phyloP scores from a whole-genome alignment of 2,329 filamentous ascomycete species.

The Aspergillus aculeatus region DNA sequence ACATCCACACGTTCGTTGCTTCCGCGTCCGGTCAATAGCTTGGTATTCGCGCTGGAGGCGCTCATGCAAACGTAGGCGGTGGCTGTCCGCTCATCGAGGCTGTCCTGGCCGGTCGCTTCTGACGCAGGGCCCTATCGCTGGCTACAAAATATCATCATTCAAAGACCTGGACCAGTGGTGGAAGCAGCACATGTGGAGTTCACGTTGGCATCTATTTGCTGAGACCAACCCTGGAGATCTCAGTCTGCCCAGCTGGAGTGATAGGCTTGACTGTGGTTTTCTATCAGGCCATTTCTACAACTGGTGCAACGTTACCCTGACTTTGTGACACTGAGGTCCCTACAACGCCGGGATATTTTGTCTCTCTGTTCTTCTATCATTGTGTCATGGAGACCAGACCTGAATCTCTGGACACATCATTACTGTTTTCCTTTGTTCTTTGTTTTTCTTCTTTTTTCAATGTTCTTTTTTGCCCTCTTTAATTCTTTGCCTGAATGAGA shows the following conservation, averaged over 20 bases:
- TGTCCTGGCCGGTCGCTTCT: constrained; percentile 6
- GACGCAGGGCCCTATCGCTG: not conserved
- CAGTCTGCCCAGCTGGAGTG: constrained; percentile 20
- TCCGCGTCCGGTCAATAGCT: constrained; percentile 12
- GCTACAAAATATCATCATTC: constrained; percentile 6
- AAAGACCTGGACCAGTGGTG: constrained; percentile 5
- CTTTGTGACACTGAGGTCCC: constrained; percentile 36
- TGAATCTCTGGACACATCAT: not conserved
- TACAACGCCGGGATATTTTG: constrained; percentile 29
- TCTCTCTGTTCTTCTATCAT: constrained; percentile 22
- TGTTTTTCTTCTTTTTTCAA: not conserved
- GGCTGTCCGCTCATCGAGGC: constrained; percentile 21
- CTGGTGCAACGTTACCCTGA: constrained; percentile 38
- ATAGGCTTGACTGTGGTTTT: constrained; percentile 24
- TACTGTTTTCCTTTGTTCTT: not conserved
- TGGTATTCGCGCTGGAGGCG: constrained; percentile 19
- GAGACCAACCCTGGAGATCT: constrained; percentile 21
- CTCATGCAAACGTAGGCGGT: constrained; percentile 34
- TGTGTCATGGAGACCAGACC: constrained; percentile 16
- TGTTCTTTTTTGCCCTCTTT: not conserved
- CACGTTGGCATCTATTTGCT: constrained; percentile 20
- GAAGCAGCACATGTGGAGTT: constrained; percentile 10
- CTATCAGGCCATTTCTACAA: constrained; percentile 29
- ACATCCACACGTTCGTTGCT: constrained; percentile 23
- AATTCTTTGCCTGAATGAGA: constrained; percentile 19